These are phyloP conservation scores for Corynascus novoguineensis DNA, from an alignment of 495 filamentous ascomycete species.

Conservation along the genomic window DNA sequence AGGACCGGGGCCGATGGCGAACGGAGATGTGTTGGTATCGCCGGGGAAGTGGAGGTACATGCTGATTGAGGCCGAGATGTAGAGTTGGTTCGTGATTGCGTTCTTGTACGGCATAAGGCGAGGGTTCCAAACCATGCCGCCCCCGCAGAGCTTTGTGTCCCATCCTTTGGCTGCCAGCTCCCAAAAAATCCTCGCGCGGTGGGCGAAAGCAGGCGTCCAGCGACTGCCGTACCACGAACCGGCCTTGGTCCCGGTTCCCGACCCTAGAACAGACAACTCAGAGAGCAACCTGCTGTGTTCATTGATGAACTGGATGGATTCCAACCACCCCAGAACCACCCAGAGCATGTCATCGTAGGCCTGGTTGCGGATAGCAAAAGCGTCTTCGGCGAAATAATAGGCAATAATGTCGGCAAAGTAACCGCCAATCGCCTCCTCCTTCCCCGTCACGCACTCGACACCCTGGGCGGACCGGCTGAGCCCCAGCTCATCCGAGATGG, in stretches of 20 bases:
- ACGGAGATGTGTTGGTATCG: constrained; percentile 67
- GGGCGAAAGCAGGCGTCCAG: constrained; percentile 75
- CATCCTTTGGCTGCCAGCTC: constrained; percentile 72
- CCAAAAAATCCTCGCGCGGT: constrained; percentile 86
- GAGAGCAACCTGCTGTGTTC: constrained; percentile 39
- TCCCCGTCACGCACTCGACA: constrained; percentile 37
- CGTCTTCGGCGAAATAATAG: constrained; percentile 85
- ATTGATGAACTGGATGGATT: constrained; percentile 69
- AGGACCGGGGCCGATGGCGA: constrained; percentile 24
- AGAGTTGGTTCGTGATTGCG: constrained; percentile 93
- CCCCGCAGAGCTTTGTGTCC: constrained; percentile 75
- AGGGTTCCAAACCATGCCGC: constrained; percentile 93
- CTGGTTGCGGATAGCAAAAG: constrained; percentile 65
- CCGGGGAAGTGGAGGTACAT: constrained; percentile 94
- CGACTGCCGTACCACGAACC: constrained; percentile 66
- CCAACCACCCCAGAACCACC: constrained; percentile 92
- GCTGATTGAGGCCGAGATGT: constrained; percentile 69
- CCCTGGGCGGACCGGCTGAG: constrained; percentile 15
- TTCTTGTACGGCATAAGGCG: constrained; percentile 86
- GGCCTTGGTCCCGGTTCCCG: background rate
- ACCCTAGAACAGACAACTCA: background rate
- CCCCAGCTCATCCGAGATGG: constrained; percentile 48
- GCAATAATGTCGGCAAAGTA: constrained; percentile 71
- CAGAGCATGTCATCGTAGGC: constrained; percentile 97
- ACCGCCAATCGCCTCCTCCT: constrained; percentile 70